Conservation (phyloP, 225 moss, liverwort and hornwort species). For the Thuidium tamariscinum region DNA sequence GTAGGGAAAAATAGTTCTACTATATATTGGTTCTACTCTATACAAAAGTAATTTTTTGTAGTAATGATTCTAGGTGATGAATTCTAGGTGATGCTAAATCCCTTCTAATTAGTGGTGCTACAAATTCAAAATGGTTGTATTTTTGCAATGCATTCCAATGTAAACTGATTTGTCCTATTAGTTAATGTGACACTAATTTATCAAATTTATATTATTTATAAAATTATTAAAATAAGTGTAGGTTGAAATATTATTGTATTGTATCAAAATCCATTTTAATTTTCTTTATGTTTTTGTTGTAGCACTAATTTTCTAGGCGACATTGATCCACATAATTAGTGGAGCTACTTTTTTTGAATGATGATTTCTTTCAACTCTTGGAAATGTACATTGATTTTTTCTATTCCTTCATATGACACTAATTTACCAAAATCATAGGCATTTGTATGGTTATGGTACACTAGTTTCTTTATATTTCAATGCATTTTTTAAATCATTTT, state of each 20-base stretch:
- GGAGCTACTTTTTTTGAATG: no score
- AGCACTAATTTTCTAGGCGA: neutral
- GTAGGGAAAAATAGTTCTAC: neutral
- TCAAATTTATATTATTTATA: neutral
- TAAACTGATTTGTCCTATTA: neutral
- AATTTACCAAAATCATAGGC: neutral
- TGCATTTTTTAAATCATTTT: neutral
- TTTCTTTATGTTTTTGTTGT: neutral
- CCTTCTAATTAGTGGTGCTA: rapidly evolving
- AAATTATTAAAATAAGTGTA: neutral
- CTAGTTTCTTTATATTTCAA: neutral
- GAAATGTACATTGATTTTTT: neutral
- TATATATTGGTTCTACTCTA: neutral
- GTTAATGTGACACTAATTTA: neutral
- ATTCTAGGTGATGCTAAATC: neutral
- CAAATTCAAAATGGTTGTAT: neutral
- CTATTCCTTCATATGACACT: neutral
- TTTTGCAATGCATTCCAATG: neutral
- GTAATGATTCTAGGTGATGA: neutral
- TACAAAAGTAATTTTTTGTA: neutral
- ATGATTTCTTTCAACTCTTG: no score
- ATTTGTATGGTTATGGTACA: neutral
- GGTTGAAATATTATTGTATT: neutral
- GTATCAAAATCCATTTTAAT: no score
- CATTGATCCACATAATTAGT: rapidly evolving